A percentile compares a stretch with the other conserved stretches of the same genome.
Evolutionary conservation across 2,329 filamentous ascomycete genomes (phyloP).

Genomic region (Torrubiellomyces zombiae): DNA sequence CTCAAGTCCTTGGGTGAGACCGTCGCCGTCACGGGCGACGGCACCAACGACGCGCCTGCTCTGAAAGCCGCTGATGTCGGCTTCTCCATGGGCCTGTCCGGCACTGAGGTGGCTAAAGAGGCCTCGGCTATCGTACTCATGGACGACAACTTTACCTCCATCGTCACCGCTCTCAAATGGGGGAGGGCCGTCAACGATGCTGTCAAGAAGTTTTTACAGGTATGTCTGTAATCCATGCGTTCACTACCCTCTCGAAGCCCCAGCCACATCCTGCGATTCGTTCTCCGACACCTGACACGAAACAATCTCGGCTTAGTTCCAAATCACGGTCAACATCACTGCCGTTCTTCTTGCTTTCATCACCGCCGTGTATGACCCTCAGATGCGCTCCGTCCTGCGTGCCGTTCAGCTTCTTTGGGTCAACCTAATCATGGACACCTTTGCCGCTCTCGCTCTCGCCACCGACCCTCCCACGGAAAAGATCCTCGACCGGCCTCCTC

Average conservation of each 20-base stretch:
- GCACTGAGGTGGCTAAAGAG: conserved; percentile 52
- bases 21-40: conserved; percentile 49
- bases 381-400: conserved; percentile 41
- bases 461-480: conserved; percentile 43
- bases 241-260: background rate
- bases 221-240: conserved; percentile 6
- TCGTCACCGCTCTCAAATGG: conserved; percentile 51
- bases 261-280: background rate
- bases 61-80: conserved; percentile 50
- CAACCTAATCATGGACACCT: conserved; percentile 55
- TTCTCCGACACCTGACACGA: background rate
- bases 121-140: conserved; percentile 52
- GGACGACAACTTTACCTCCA: conserved; percentile 50
- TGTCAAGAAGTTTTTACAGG: conserved; percentile 50
- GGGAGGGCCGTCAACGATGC: conserved; percentile 53
- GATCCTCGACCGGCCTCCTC: conserved; percentile 36
- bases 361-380: conserved; percentile 38
- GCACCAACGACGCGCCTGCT: conserved; percentile 50
- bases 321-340: conserved; percentile 56
- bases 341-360: conserved; percentile 49
- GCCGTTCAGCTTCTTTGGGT: conserved; percentile 54
- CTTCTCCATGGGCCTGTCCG: conserved; percentile 51
- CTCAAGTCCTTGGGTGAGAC: conserved; percentile 39
- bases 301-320: conserved; percentile 25
- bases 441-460: conserved; percentile 47